Evolutionary conservation across 257 asterid species (phyloP), one percentile per base, ranked within the genome.

Genomic region (Verbena officinalis): DNA sequence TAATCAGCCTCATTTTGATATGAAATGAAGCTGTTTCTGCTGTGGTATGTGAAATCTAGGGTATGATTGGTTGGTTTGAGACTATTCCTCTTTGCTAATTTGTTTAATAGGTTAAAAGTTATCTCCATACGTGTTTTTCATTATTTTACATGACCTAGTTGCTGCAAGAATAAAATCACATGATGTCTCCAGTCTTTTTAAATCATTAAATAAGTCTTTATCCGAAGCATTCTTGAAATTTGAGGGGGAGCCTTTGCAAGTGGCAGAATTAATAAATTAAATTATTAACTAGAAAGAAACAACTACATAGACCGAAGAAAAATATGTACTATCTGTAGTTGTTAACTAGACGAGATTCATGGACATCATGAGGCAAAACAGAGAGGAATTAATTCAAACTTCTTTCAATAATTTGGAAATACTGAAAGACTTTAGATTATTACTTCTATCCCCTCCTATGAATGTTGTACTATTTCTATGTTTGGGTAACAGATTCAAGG

Each of bases 1-100:
- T 68, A 43, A 24, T 8, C 42, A 67, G 55, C 36, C 22, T 59
- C 77, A 75, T 80, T 68, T 60, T 63, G 46, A 8, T 59, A 8
- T 22, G 31, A 54, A 59, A 12, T 14, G n/a, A n/a, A n/a, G n/a
- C 31, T 43, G 39, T 49, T 56, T 40, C 50, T 57, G 19, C 22
- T 45, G 50, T 48, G 21, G 42, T 14, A 13, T 10, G 27, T 27
- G 33, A 27, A 43, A 39, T 52, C 30, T 53, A 16, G 7, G 33
- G 40, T 16, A 8, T 40, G 20, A 55, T 12, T 55, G 48, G 46
- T 44, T 38, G 16, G 15, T 2, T 40, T 40, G 5, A 21, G 38
- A 5, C 51, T 20, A 23, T 17, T 24, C 51, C 48, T 40, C 0
- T 16, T 17, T 38, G 20, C 42, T 7, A 27, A 30, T 70, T 59